Base-by-base conservation (phyloP, 106 monocot genomes). In the Posidonia australis region DNA sequence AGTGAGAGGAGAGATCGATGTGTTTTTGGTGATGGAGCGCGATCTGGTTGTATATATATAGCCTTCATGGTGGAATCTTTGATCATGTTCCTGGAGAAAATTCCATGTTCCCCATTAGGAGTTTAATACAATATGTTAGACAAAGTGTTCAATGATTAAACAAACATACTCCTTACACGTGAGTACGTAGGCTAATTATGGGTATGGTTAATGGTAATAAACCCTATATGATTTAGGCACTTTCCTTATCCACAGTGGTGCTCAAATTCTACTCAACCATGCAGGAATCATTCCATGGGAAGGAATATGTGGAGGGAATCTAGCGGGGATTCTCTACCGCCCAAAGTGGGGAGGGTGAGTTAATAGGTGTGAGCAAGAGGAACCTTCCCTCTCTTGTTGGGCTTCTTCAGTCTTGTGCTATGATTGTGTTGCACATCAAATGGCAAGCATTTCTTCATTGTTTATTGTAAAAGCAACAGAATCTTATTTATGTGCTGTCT, bases 61-160 rank as follows among this genome's bases (percentile, higher is more conserved):
- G 12, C 55, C 21, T 24, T 55, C 29, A 30, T 11, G 58, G 16
- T 17, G n/a, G 28, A 28, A 29, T 29, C 58, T 58, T 31, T 27
- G 20, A 21, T 53, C 13, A 58, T 58, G 3, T 58, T 58, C 58
- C 58, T 24, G 53, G 53, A 1, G 10, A 58, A 58, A 58, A 58
- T 14, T 21, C 24, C 0, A 11, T 13, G 3, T 10, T 27, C 13
- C 13, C 6, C 16, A 49, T 49, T 19, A 5, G 5, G 49, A 0
- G 16, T 49, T 49, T 49, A 9, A 4, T 49, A 18, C 9, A 49
- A 2, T 53, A 21, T 0, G 10, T 48, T 48, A 14, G 2, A 9
- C 4, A 2, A 5, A 1, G 1, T 16, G 4, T 18, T 48, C 48
- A 9, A 2, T 36, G 2, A 7, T 4, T 36, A 36, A 36, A 36